These are phyloP conservation scores for Kingdonia uniflora DNA, from an alignment of 164 flowering plant species.

Conservation along the genomic window DNA sequence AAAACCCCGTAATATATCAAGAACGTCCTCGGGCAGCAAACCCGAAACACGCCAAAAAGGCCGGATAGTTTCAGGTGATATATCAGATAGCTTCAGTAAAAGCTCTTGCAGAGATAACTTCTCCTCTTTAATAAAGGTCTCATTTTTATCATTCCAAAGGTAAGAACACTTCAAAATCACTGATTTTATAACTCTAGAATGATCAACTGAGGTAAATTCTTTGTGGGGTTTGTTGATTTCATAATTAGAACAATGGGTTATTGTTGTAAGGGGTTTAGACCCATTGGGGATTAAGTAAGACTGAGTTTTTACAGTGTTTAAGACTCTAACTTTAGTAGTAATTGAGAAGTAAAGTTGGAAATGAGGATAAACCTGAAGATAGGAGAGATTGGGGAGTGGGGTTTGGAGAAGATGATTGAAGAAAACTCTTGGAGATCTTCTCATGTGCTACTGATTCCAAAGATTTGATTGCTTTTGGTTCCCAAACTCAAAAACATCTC, in stretches of 20 bases:
- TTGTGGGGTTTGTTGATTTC: conserved; percentile 15
- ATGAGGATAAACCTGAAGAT: neutral
- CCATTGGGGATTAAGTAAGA: neutral
- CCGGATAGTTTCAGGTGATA: conserved; percentile 46
- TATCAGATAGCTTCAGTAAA: conserved; percentile 34
- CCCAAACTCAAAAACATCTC: too few relatives aligned
- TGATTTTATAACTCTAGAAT: conserved; percentile 27
- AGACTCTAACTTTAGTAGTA: neutral
- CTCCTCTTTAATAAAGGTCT: conserved; percentile 4
- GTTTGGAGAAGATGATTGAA: neutral
- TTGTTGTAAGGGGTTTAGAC: neutral
- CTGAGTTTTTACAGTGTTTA: neutral
- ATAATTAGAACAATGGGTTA: conserved; percentile 4
- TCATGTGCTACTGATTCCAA: too few relatives aligned
- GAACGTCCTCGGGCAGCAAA: conserved; percentile 52
- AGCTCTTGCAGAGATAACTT: conserved; percentile 25
- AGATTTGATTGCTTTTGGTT: too few relatives aligned
- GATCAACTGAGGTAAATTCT: conserved; percentile 10
- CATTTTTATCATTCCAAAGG: conserved; percentile 25
- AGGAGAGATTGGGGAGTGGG: neutral
- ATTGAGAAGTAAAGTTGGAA: too few relatives aligned
- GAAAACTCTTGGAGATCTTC: neutral
- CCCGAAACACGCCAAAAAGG: conserved; percentile 36
- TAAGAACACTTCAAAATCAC: conserved; percentile 28
- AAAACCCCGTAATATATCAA: conserved; percentile 47